phyloP scores from a whole-genome alignment of 2,329 filamentous ascomycete genomes.

The Pseudogymnoascus sp. region DNA sequence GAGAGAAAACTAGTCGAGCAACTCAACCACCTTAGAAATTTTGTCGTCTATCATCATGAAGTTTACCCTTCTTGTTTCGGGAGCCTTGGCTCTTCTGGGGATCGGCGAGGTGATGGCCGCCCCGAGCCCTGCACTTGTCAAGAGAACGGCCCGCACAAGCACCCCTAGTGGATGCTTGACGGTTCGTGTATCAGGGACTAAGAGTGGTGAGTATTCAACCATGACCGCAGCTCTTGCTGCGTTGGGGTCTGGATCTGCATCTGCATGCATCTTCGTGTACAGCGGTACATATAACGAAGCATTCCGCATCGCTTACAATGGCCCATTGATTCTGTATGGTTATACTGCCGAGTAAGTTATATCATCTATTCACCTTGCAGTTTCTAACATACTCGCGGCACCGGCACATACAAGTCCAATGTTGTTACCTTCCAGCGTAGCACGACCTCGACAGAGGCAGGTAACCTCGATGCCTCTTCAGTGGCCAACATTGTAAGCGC shows the following conservation, averaged over 20 bases:
- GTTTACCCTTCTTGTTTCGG: slow-evolving; percentile 1
- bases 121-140: not conserved
- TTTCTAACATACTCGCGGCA: slow-evolving; percentile 10
- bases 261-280: slow-evolving; percentile 43
- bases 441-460: slow-evolving; percentile 12
- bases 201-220: slow-evolving; percentile 12
- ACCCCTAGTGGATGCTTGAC: slow-evolving; percentile 12
- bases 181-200: slow-evolving; percentile 10
- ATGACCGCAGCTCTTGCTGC: slow-evolving; percentile 11
- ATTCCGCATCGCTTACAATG: slow-evolving; percentile 32
- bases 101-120: not conserved
- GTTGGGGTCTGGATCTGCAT: slow-evolving; percentile 12
- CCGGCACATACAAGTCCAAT: slow-evolving; percentile 14
- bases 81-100: not conserved
- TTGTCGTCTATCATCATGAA: slow-evolving; percentile 1
- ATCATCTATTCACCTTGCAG: not conserved
- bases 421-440: slow-evolving; percentile 13
- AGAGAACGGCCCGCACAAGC: slow-evolving; percentile 11
- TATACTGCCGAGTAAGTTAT: slow-evolving; percentile 33
- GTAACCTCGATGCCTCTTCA: slow-evolving; percentile 32
- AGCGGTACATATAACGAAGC: slow-evolving; percentile 44
- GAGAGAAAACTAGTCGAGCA: slow-evolving; percentile 1
- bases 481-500: slow-evolving; percentile 39
- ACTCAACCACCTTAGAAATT: not conserved
- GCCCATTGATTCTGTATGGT: slow-evolving; percentile 32